Evolutionary conservation across 257 asterid species (phyloP), one percentile per base, ranked within the genome.

Genomic region (Dorcoceras hygrometricum): DNA sequence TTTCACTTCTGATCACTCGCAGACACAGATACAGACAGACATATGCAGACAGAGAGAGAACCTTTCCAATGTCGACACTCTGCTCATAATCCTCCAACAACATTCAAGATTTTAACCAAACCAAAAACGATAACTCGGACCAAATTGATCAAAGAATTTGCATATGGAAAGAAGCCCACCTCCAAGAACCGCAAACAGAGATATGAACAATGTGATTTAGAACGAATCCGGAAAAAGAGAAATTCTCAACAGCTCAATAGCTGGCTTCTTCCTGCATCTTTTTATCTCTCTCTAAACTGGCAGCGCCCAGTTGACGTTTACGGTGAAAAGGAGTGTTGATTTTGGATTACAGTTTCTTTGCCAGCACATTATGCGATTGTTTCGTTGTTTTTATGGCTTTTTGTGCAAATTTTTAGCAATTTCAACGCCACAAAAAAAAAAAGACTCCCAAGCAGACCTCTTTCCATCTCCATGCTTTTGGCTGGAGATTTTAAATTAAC

Each of bases 151-250:
- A 43, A 11, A 39, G 16, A 43, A 43, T 3, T 43, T 14, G 7
- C 19, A 71, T 62, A 56, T 34, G 59, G 64, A 62, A 43, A 71
- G 71, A 75, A 20, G 71, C 75, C 65, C 55, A 79, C 95, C 90
- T 83, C 70, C 65, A 70, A 73, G 32, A 46, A 74, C 58, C 59
- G 63, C 66, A 71, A 76, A 63, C 26, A 58, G 73, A 62, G 86
- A 83, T 79, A 84, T 76, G 63, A 73, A 74, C 79, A 81, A 78
- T 79, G 86, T 75, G 82, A 80, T 64, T 27, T 28, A 26, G 29
- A 60, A 48, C 22, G 63, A 72, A 62, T 29, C 71, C 63, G 16
- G 62, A 59, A 56, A 23, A 56, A 23, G 19, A 57, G 19, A 59
- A 22, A 39, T 34, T 70, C 76, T 63, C 69, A 62, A 67, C 1